Base-by-base conservation (phyloP, 495 filamentous ascomycete species). In the Hypoxylon fuscum region DNA sequence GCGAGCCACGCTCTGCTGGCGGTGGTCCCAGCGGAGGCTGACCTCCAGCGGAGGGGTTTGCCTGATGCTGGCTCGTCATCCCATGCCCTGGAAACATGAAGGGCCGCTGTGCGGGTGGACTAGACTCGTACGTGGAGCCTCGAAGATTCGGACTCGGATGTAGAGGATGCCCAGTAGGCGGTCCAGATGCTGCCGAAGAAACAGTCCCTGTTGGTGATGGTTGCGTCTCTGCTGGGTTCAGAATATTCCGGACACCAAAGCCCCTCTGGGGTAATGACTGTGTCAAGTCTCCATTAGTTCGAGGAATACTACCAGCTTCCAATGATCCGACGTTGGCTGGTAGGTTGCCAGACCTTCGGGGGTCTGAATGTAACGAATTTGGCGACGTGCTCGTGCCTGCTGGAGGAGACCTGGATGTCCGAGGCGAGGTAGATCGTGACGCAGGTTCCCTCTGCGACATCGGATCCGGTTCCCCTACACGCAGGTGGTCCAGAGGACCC, bases 381-480 rank as follows among this genome's bases (percentile, higher is more conserved):
- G 64, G 47, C 64, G 69, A 56, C 18, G 56, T 65, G 51, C 53
- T 65, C 43, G 53, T 38, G 47, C 56, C 59, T 57, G 34, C 58
- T 41, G n/a, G n/a, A 55, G 70, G 64, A 55, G 69, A 66, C 51
- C 59, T 65, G 25, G 68, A 61, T 68, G 74, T 70, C 68, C 67
- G 66, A 61, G 72, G 70, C 55, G 83, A 82, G 69, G 74, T 55
- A 77, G 79, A 73, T 69, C 67, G 75, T 76, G 74, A 73, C 69
- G 70, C 75, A 77, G 76, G 66, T 68, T 75, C 79, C 76, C 77
- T 81, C 79, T 83, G 79, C 73, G 81, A 84, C 83, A 86, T 86
- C 77, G 79, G 80, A 78, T 76, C 77, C 81, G 78, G 77, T 77
- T 81, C 83, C 80, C 83, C 79, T 80, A 73, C 75, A 72, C 77